Evolutionary conservation across 805 yeast genomes (phyloP), one percentile per base, ranked within the genome.

Genomic region (Wickerhamia fluorescens): DNA sequence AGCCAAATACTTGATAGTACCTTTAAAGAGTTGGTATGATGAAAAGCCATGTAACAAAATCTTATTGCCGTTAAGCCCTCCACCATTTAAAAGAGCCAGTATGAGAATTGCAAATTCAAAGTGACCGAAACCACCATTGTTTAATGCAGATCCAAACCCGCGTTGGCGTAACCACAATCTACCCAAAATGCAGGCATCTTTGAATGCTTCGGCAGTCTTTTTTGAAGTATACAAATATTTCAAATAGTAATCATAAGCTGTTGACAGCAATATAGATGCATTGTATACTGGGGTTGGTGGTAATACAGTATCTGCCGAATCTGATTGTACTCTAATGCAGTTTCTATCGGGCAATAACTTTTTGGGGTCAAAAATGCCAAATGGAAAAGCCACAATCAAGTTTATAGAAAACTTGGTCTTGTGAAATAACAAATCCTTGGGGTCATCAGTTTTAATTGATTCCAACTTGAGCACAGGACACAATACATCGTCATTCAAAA

Each of bases 11-110:
- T 76, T 75, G 33, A 92, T 67, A 2, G 84, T 76, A 49, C 94
- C 96, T 51, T 85, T 88, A 65, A 92, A 92, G 29, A 92, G 61
- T 58, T 92, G 98, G 51, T 87, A 92, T 14, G 94, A 80, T 3
- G 95, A 86, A 53, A 82, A 89, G 1, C 97, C 98, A 42, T 78
- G 80, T 21, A 87, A 54, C 31, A 92, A 63, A 14, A 86, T 78
- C 45, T 77, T 81, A 44, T 78, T 80, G 9, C 94, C 92, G 40
- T 66, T 68, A 5, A 61, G 53, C 35, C 89, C 88, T 42, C 94
- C 94, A 43, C 96, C 96, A 37, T 78, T 75, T 24, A 92, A 61
- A 30, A 92, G 58, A 1, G 87, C 81, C 23, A 94, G 78, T 77
- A 86, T 74, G 28, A 89, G 54, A 21, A 80, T 59, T 17, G 87